Percentiles rank a stretch among this genome's conserved stretches.
Evolutionary conservation across 2,329 filamentous ascomycete species (phyloP).

Genomic region (Aschersonia sp.): DNA sequence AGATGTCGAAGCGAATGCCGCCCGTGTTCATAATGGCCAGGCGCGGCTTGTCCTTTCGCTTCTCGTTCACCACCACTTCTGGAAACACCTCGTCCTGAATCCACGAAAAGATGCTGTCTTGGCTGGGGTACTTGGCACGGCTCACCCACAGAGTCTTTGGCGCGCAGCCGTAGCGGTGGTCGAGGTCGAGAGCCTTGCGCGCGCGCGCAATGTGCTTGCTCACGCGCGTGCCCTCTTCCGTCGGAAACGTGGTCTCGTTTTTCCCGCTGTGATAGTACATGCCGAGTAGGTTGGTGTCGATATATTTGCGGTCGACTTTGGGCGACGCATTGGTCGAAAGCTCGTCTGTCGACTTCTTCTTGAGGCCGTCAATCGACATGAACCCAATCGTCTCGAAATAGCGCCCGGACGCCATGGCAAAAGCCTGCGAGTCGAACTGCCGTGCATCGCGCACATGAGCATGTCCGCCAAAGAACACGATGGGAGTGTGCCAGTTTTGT

Average conservation of each 20-base stretch:
- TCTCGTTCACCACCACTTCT: slow-evolving; percentile 41
- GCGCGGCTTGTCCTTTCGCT: slow-evolving; percentile 44
- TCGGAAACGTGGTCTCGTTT: slow-evolving; percentile 59
- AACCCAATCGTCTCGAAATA: slow-evolving; percentile 96
- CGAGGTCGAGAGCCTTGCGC: slow-evolving; percentile 55
- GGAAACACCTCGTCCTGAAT: slow-evolving; percentile 64
- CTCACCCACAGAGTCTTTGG: slow-evolving; percentile 72
- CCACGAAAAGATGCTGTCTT: slow-evolving; percentile 69
- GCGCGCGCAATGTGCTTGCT: slow-evolving; percentile 55
- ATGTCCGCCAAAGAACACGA: slow-evolving; percentile 86
- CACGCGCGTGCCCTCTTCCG: slow-evolving; percentile 57
- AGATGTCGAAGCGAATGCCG: slow-evolving; percentile 87
- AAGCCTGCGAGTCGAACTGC: slow-evolving; percentile 62
- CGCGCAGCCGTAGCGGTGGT: slow-evolving; percentile 67
- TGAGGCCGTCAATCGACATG: slow-evolving; percentile 64
- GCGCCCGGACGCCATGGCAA: slow-evolving; percentile 71
- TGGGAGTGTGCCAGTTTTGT: slow-evolving; percentile 65
- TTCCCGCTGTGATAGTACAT: slow-evolving; percentile 67
- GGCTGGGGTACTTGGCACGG: slow-evolving; percentile 56
- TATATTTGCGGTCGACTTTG: slow-evolving; percentile 66
- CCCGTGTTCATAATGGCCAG: slow-evolving; percentile 79
- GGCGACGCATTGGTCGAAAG: slow-evolving; percentile 22
- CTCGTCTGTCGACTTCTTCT: slow-evolving; percentile 13
- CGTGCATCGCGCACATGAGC: slow-evolving; percentile 76
- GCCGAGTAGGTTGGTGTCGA: slow-evolving; percentile 85